Conservation (phyloP, 2,329 filamentous ascomycete species). For the Talaromyces albobiverticillius region DNA sequence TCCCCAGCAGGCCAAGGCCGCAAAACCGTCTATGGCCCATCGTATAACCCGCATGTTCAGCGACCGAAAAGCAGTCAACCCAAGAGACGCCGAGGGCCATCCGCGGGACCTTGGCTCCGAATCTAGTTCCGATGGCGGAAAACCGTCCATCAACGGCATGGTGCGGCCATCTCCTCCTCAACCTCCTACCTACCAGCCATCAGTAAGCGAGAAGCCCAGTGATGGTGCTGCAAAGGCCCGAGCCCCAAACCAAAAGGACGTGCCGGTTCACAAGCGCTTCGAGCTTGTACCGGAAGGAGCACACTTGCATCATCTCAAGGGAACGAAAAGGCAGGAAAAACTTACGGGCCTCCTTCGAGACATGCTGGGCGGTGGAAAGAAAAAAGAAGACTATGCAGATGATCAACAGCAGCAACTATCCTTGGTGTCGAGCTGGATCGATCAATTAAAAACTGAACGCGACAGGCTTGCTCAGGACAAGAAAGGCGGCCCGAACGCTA, state of each 20-base stretch:
- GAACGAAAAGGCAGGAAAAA: conserved; percentile 89
- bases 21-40: conserved; percentile 42
- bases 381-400: conserved; percentile 60
- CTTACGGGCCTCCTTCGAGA: conserved; percentile 86
- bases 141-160: conserved; percentile 29
- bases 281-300: conserved; percentile 62
- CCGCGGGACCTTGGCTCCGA: conserved; percentile 34
- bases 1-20: conserved; percentile 29
- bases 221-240: conserved; percentile 23
- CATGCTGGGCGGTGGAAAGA: conserved; percentile 76
- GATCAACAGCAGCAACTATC: conserved; percentile 75
- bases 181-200: conserved; percentile 33
- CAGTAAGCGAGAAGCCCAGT: conserved; percentile 24
- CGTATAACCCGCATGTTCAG: conserved; percentile 48
- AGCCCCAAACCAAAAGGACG: conserved; percentile 36
- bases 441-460: conserved; percentile 85
- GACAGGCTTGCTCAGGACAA: conserved; percentile 71
- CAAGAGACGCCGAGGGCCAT: conserved; percentile 16
- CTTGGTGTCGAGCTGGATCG: conserved; percentile 92
- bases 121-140: conserved; percentile 36
- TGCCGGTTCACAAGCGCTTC: conserved; percentile 48
- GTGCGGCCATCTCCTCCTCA: conserved; percentile 25
- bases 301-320: conserved; percentile 86
- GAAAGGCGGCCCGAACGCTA: conserved; percentile 70
- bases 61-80: conserved; percentile 33